Conservation (phyloP, 2,329 filamentous ascomycete species). For the Ascosphaera aggregata region DNA sequence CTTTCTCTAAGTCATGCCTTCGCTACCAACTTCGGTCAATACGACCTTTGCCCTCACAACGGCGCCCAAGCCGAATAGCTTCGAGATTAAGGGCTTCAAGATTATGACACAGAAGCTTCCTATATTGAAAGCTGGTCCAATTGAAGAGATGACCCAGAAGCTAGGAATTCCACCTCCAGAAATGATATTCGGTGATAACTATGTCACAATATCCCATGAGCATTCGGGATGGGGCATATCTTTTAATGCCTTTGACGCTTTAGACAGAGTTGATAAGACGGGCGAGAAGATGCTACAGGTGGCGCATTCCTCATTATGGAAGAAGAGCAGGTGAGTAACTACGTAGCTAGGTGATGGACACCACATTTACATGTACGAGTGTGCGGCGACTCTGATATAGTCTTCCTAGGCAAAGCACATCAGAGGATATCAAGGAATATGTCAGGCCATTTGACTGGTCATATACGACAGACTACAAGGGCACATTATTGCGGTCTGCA, state of each 20-base stretch:
- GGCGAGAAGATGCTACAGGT: slow-evolving; percentile 79
- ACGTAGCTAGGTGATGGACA: slow-evolving; percentile 18
- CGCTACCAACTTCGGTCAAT: no score
- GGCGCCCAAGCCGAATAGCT: background rate
- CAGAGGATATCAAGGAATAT: slow-evolving; percentile 72
- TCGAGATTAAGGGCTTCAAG: slow-evolving; percentile 32
- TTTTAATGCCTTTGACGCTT: slow-evolving; percentile 69
- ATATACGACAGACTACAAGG: slow-evolving; percentile 72
- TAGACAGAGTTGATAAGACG: slow-evolving; percentile 87
- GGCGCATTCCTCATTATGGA: slow-evolving; percentile 78
- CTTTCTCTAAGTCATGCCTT: no score
- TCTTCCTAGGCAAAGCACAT: slow-evolving; percentile 44
- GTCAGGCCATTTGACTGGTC: slow-evolving; percentile 98
- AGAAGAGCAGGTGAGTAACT: slow-evolving; percentile 34
- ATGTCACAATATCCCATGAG: slow-evolving; percentile 50
- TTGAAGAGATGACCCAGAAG: slow-evolving; percentile 57
- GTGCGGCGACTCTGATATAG: no score
- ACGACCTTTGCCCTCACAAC: no score
- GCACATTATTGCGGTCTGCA: slow-evolving; percentile 28
- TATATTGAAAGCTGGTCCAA: slow-evolving; percentile 77
- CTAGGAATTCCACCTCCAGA: slow-evolving; percentile 79
- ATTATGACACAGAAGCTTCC: slow-evolving; percentile 75
- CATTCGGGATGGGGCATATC: slow-evolving; percentile 51
- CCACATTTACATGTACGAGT: no score
- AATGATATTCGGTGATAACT: slow-evolving; percentile 98